Evolutionary conservation across 805 yeast genomes (phyloP).

Genomic region (Saturnispora galanensis): DNA sequence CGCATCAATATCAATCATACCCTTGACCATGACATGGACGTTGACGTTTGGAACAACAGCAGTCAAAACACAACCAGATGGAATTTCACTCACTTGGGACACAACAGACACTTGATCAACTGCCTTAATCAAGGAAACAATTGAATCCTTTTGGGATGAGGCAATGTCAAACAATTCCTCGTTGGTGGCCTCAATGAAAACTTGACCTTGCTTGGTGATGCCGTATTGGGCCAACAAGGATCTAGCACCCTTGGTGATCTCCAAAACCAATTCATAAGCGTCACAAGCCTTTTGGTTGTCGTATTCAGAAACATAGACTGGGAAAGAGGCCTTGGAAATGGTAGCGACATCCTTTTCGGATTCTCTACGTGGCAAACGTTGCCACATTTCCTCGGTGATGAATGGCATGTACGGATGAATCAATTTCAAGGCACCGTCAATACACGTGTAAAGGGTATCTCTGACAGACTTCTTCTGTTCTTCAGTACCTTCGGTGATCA

Average conservation of each 20-base stretch:
- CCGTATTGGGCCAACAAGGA: conserved; percentile 85
- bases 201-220: conserved; percentile 80
- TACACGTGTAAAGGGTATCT: conserved; percentile 86
- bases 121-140: conserved; percentile 85
- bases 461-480: conserved; percentile 82
- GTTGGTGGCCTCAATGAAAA: conserved; percentile 64
- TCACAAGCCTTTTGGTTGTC: conserved; percentile 55
- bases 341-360: conserved; percentile 52
- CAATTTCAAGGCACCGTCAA: conserved; percentile 82
- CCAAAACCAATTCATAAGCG: conserved; percentile 78
- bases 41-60: conserved; percentile 72
- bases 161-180: conserved; percentile 43
- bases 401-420: conserved; percentile 99
- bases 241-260: conserved; percentile 83
- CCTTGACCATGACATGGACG: conserved; percentile 88
- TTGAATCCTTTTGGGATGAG: conserved; percentile 67
- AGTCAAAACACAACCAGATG: conserved; percentile 83
- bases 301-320: conserved; percentile 50
- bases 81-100: conserved; percentile 44
- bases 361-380: conserved; percentile 84
- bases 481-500: conserved; percentile 84
- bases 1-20: conserved; percentile 85
- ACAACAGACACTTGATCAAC: conserved; percentile 68
- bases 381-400: conserved; percentile 98
- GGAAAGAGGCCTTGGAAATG: conserved; percentile 74